A percentile compares a stretch with the other conserved stretches of the same genome.
phyloP scores from a whole-genome alignment of 1,139 yeast species.

The Candida sanyaensis region DNA sequence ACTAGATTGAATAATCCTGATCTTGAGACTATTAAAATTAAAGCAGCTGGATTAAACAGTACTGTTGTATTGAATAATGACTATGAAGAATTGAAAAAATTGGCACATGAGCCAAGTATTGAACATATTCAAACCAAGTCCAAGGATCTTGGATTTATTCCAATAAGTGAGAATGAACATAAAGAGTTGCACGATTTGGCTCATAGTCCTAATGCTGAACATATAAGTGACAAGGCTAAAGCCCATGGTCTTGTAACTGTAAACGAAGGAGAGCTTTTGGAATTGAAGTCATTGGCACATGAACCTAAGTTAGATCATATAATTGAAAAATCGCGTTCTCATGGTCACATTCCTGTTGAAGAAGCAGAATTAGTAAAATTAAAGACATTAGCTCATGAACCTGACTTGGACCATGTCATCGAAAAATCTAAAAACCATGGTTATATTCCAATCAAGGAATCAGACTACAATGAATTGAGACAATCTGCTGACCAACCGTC shows the following conservation, averaged over 20 bases:
- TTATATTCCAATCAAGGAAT: constrained; percentile 16
- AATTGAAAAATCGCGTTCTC: constrained; percentile 24
- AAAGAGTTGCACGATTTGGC: constrained; percentile 12
- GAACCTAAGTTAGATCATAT: constrained; percentile 28
- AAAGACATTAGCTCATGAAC: constrained; percentile 17
- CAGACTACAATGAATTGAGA: constrained; percentile 17
- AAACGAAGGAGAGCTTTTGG: constrained; percentile 24
- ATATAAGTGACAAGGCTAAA: constrained; percentile 31
- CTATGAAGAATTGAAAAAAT: constrained; percentile 12
- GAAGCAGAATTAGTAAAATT: constrained; percentile 14
- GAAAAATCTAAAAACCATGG: constrained; percentile 16
- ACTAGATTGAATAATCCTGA: constrained; percentile 10
- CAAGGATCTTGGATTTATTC: constrained; percentile 1
- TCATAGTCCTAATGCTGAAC: constrained; percentile 28
- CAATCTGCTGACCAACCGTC: constrained; percentile 19
- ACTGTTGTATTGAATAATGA: constrained; percentile 27
- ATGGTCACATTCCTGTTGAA: constrained; percentile 13
- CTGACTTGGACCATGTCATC: constrained; percentile 17
- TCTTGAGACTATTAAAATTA: constrained; percentile 5
- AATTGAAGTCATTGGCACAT: constrained; percentile 23
- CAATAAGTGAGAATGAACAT: constrained; percentile 15
- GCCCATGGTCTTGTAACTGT: constrained; percentile 32
- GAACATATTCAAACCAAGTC: constrained; percentile 13
- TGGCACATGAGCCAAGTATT: constrained; percentile 12
- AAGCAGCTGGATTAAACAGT: constrained; percentile 14